Base-by-base conservation (phyloP, 2,329 filamentous ascomycete genomes). In the Fusarium metavorans region DNA sequence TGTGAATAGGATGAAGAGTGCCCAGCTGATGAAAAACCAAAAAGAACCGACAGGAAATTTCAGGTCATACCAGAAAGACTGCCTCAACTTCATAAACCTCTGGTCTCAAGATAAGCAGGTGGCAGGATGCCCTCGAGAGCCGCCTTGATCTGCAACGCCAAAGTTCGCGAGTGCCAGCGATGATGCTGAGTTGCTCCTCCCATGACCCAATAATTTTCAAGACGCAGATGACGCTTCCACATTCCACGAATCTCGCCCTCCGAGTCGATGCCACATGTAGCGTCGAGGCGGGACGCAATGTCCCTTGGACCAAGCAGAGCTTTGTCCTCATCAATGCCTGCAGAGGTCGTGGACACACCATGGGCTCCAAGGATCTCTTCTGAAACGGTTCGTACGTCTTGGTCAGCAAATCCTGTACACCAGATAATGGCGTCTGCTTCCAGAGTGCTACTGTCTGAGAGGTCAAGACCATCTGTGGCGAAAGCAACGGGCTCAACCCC, bases 171-270 rank as follows among this genome's bases (percentile, higher is more conserved):
- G 10, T 72, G 60, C 66, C 70, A 77, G 8, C 64, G 58, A 23
- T 74, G 73, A 14, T 76, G 75, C 54, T 76, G 71, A 1, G 58
- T 69, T 16, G 67, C 72, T 9, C 66, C 73, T 1, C 70, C 64
- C 63, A 71, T 77, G 5, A 77, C n/a, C 68, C 72, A 72, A 32
- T 67, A 76, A 16, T 74, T 76, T 0, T 73, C 63, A 11, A 76
- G 23, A 5, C 30, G 63, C 9, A 39, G 34, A 23, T 77, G 75
- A 0, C 71, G 63, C 5, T 76, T 77, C 75, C 66, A 77, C 68
- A 77, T 77, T 0, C 75, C 75, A 4, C 70, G 60, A 13, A 76
- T 69, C 16, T 76, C 73, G 0, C 75, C 73, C 4, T 74, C 70
- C 0, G 62, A 5, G 6, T 77, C 72, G 0, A 77, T 25, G 0